Evolutionary conservation across 352 stramenopile species (phyloP).

Genomic region (Phytophthora vignae): DNA sequence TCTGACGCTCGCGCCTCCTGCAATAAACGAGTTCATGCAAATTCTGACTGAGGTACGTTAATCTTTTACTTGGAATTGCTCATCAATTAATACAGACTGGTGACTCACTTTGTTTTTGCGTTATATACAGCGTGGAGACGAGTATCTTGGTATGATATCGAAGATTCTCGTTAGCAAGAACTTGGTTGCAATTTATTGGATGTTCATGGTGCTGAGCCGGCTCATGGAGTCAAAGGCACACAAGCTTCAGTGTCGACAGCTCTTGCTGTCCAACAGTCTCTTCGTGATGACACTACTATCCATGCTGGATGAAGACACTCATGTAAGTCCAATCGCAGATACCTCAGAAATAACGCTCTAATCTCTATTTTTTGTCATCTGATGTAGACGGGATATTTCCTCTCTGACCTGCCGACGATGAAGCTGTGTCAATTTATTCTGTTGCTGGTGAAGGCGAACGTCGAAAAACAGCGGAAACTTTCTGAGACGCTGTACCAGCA

Average conservation of each 20-base stretch:
- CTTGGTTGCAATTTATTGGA: slow-evolving; percentile 76
- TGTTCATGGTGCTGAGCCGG: slow-evolving; percentile 71
- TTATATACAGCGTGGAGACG: slow-evolving; percentile 61
- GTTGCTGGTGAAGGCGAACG: slow-evolving; percentile 67
- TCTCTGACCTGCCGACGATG: slow-evolving; percentile 83
- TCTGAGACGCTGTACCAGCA: slow-evolving; percentile 76
- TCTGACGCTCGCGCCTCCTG: slow-evolving; percentile 62
- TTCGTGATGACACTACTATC: slow-evolving; percentile 74
- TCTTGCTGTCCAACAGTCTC: slow-evolving; percentile 66
- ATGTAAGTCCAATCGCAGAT: slow-evolving; percentile 40
- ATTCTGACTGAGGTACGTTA: slow-evolving; percentile 75
- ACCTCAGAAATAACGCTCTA: slow-evolving; percentile 6
- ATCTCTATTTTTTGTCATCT: slow-evolving; percentile 11
- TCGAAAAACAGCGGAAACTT: slow-evolving; percentile 68
- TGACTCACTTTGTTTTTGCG: background rate
- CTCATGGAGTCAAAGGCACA: slow-evolving; percentile 75
- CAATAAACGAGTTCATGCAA: slow-evolving; percentile 79
- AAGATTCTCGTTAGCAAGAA: slow-evolving; percentile 67
- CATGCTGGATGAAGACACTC: slow-evolving; percentile 74
- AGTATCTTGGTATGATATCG: slow-evolving; percentile 75
- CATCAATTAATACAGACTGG: background rate
- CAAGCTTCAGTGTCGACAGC: slow-evolving; percentile 60
- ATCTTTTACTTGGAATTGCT: background rate
- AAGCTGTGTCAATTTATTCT: slow-evolving; percentile 81
- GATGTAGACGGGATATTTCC: slow-evolving; percentile 58